Evolutionary conservation across 2,329 filamentous ascomycete genomes (phyloP).

Genomic region (Alternaria brassicicola): DNA sequence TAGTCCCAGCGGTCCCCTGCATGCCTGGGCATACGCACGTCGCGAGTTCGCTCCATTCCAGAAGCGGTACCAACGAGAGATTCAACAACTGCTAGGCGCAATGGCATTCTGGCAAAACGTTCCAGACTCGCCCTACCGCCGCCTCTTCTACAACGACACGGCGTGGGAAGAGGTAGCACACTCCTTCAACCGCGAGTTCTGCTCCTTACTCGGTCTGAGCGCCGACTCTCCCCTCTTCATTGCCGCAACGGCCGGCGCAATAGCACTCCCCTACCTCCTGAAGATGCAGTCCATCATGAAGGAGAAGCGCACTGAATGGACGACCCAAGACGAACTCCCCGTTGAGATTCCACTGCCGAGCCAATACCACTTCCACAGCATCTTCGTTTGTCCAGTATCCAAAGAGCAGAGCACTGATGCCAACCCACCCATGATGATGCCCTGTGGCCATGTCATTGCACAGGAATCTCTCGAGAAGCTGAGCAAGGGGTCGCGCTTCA

Average conservation of each 20-base stretch:
- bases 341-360: conserved; percentile 72
- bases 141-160: conserved; percentile 74
- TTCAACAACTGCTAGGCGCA: conserved; percentile 79
- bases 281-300: conserved; percentile 89
- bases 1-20: conserved; percentile 55
- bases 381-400: conserved; percentile 96
- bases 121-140: conserved; percentile 74
- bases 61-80: conserved; percentile 75
- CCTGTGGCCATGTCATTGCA: conserved; percentile 92
- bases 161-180: conserved; percentile 83
- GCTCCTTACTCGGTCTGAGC: conserved; percentile 84
- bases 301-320: conserved; percentile 93
- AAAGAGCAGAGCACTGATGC: conserved; percentile 93
- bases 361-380: conserved; percentile 81
- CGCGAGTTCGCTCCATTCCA: conserved; percentile 77
- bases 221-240: conserved; percentile 93
- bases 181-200: conserved; percentile 95
- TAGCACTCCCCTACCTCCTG: conserved; percentile 85
- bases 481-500: conserved; percentile 80
- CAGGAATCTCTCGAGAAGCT: conserved; percentile 81
- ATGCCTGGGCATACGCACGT: conserved; percentile 78
- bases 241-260: conserved; percentile 87
- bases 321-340: conserved; percentile 84
- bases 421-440: conserved; percentile 96
- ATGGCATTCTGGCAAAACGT: conserved; percentile 82